Evolutionary conservation across 2,329 filamentous ascomycete species (phyloP).

Genomic region (Trichophyton mentagrophytes): DNA sequence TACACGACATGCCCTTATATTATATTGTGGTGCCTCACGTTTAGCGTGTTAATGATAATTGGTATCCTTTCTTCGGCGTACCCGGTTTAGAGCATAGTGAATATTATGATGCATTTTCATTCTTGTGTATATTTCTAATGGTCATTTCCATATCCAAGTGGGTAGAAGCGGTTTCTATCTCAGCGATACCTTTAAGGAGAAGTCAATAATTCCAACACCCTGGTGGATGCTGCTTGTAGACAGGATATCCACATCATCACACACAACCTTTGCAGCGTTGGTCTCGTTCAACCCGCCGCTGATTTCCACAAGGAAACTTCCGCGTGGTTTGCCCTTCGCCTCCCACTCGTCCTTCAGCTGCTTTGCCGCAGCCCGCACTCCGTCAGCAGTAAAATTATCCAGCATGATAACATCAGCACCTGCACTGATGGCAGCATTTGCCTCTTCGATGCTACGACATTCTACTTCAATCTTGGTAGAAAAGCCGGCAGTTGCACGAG

Average conservation of each 20-base stretch:
- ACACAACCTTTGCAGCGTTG: constrained; percentile 66
- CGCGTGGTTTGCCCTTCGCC: constrained; percentile 49
- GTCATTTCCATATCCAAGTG: background rate
- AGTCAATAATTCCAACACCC: constrained; percentile 85
- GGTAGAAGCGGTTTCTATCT: background rate
- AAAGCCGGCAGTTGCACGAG: constrained; percentile 75
- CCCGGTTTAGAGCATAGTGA: background rate
- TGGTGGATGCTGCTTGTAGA: constrained; percentile 96
- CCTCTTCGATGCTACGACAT: constrained; percentile 75
- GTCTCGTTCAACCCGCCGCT: constrained; percentile 77
- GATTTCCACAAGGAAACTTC: constrained; percentile 73
- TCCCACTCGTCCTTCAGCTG: constrained; percentile 69
- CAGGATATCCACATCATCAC: constrained; percentile 78
- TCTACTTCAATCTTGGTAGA: constrained; percentile 92
- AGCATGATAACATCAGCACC: constrained; percentile 96
- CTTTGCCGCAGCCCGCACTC: constrained; percentile 59
- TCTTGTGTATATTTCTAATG: background rate
- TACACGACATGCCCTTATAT: background rate
- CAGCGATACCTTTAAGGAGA: constrained; percentile 71
- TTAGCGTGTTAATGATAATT: background rate
- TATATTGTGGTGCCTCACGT: background rate
- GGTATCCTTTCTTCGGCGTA: background rate
- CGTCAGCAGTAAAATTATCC: constrained; percentile 80
- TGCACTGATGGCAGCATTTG: constrained; percentile 77
- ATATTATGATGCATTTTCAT: background rate